Conservation (phyloP, 2,329 filamentous ascomycete species). For the Graphilbum sp. region DNA sequence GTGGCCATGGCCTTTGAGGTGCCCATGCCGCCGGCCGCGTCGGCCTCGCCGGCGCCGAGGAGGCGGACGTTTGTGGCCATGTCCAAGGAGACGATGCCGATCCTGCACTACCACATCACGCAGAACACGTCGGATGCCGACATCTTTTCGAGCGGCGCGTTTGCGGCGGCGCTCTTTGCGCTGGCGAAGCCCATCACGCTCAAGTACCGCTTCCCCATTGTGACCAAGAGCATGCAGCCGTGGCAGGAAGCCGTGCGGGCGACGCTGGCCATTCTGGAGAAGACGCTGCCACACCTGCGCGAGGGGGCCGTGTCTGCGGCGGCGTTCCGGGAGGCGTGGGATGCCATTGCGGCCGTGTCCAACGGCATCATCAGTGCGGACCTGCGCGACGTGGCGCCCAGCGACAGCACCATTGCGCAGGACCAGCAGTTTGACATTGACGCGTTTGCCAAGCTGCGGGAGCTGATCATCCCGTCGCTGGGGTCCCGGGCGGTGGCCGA, state of each 20-base stretch:
- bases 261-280: conserved; percentile 49
- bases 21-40: conserved; percentile 13
- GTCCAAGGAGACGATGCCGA: conserved; percentile 63
- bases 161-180: conserved; percentile 47
- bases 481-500: conserved; percentile 51
- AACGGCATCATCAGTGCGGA: conserved; percentile 56
- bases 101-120: conserved; percentile 45
- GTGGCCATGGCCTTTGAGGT: conserved; percentile 49
- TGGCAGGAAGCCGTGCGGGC: conserved; percentile 71
- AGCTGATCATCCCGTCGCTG: conserved; percentile 58
- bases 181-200: conserved; percentile 54
- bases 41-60: conserved; percentile 14
- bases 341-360: conserved; percentile 44
- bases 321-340: conserved; percentile 49
- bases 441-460: conserved; percentile 52
- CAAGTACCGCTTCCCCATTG: conserved; percentile 64
- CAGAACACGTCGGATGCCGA: conserved; percentile 44
- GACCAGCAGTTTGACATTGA: conserved; percentile 73
- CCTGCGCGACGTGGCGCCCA: conserved; percentile 28
- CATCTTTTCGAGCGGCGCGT: conserved; percentile 52
- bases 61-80: conserved; percentile 79
- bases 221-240: conserved; percentile 52
- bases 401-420: conserved; percentile 26
- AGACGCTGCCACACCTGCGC: conserved; percentile 45
- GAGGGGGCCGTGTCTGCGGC: conserved; percentile 26